Conservation (phyloP, 1,284 basidiomycete species). For the Rhodotorula sp. region DNA sequence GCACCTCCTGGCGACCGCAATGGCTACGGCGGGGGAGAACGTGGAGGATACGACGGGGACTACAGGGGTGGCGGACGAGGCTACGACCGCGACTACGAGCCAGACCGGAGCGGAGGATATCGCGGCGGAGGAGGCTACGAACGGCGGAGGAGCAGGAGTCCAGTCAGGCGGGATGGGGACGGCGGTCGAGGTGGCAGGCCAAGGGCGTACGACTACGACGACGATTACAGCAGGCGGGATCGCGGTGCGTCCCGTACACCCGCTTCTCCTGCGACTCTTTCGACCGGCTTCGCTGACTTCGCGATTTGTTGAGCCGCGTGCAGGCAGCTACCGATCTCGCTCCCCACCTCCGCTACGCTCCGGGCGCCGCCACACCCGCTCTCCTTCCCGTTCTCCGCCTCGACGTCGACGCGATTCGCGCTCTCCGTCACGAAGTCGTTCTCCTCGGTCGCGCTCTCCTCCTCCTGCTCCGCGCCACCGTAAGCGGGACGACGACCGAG, state of each 20-base stretch:
- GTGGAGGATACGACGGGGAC: not conserved
- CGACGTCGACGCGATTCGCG: constrained; percentile 2
- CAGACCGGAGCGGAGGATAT: not conserved
- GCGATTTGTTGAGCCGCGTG: not conserved
- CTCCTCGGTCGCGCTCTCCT: constrained; percentile 1
- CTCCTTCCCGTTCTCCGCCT: constrained; percentile 11
- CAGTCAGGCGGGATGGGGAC: constrained; percentile 1
- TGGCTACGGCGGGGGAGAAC: not conserved
- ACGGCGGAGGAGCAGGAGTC: constrained; percentile 23
- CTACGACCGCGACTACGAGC: not conserved
- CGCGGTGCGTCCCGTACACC: not conserved
- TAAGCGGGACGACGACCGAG: not conserved
- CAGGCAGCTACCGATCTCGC: constrained; percentile 7
- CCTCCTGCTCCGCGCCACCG: not conserved
- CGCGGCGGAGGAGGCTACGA: constrained; percentile 3
- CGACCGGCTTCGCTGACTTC: too few relatives aligned
- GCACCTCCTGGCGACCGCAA: not conserved
- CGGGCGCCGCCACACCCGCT: not conserved
- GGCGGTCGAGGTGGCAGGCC: not conserved
- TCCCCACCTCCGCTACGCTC: constrained; percentile 3
- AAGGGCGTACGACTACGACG: constrained; percentile 13
- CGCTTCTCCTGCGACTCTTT: not conserved
- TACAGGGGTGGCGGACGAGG: not conserved
- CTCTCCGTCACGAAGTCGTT: not conserved
- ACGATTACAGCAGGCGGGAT: constrained; percentile 5